A percentile compares a stretch with the other conserved stretches of the same genome.
These are phyloP conservation scores for Colletotrichum eremochloae DNA, from an alignment of 2,329 filamentous ascomycete species.

Conservation along the genomic window DNA sequence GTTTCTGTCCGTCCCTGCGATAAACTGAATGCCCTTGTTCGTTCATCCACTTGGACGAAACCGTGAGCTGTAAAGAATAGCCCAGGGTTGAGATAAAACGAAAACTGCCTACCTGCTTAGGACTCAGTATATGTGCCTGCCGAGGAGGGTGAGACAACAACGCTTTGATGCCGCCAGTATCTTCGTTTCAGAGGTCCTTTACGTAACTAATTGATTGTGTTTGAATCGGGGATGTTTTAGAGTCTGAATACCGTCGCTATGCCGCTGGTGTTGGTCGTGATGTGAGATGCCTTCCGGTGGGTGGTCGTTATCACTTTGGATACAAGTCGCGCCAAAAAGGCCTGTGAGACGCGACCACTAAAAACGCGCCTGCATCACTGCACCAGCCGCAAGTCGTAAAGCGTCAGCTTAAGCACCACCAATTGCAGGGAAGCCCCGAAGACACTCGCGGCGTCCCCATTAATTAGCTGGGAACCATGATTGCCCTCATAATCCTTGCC, in stretches of 20 bases:
- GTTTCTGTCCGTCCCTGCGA: neutral
- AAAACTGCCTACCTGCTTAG: constrained; percentile 11
- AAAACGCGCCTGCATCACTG: constrained; percentile 33
- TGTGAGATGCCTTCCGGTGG: constrained; percentile 11
- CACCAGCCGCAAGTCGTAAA: constrained; percentile 11
- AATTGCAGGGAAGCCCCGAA: constrained; percentile 34
- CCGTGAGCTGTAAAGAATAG: neutral
- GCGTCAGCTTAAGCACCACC: constrained; percentile 27
- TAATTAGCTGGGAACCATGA: constrained; percentile 24
- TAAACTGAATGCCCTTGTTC: neutral
- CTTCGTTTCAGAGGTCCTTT: neutral
- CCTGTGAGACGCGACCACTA: constrained; percentile 45
- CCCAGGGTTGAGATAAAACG: neutral
- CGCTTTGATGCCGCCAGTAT: neutral
- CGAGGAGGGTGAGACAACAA: constrained; percentile 21
- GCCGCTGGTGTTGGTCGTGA: constrained; percentile 1
- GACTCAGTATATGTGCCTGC: constrained; percentile 18
- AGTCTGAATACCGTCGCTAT: neutral
- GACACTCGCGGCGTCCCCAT: constrained; percentile 5
- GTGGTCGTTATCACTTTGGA: constrained; percentile 38
- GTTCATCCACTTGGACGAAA: neutral
- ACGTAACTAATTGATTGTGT: neutral
- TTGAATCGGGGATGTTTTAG: neutral
- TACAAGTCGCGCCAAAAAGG: constrained; percentile 38
- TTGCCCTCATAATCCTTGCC: constrained; percentile 21